These are phyloP conservation scores for Nigrospora osmanthi DNA, from an alignment of 2,329 filamentous ascomycete species.

Conservation along the genomic window DNA sequence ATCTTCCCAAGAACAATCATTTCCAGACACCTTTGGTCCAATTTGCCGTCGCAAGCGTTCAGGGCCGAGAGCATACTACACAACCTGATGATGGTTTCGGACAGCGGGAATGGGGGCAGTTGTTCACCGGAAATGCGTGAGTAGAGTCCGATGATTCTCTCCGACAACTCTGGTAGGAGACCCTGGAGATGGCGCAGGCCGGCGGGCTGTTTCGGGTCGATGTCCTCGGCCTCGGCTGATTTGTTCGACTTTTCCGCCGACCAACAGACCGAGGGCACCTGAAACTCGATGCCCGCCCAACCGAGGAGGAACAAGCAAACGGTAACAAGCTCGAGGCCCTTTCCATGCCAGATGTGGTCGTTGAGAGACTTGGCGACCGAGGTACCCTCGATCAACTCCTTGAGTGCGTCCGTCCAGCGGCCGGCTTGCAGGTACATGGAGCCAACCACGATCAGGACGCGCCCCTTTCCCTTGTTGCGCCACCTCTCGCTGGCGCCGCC, in stretches of 20 bases:
- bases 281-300: conserved; percentile 79
- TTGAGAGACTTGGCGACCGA: conserved; percentile 69
- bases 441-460: conserved; percentile 72
- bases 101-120: conserved; percentile 62
- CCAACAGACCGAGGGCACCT: conserved; percentile 54
- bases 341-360: conserved; percentile 96
- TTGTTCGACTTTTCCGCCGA: conserved; percentile 37
- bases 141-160: conserved; percentile 68
- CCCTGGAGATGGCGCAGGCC: conserved; percentile 46
- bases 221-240: conserved; percentile 26
- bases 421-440: conserved; percentile 84
- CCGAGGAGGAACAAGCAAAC: conserved; percentile 76
- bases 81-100: conserved; percentile 67
- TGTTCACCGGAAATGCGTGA: conserved; percentile 62
- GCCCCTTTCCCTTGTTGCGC: conserved; percentile 72
- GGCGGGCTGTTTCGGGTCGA: conserved; percentile 39
- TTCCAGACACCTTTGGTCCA: conserved; percentile 53
- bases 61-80: conserved; percentile 62
- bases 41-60: conserved; percentile 55
- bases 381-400: conserved; percentile 74
- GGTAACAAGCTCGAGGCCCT: conserved; percentile 82
- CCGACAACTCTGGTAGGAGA: conserved; percentile 65
- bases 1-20: conserved; percentile 58
- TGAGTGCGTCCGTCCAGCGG: conserved; percentile 81
- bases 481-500: conserved; percentile 68